Conservation (phyloP, 768 basidiomycete genomes). For the Phanerochaete carnosa region DNA sequence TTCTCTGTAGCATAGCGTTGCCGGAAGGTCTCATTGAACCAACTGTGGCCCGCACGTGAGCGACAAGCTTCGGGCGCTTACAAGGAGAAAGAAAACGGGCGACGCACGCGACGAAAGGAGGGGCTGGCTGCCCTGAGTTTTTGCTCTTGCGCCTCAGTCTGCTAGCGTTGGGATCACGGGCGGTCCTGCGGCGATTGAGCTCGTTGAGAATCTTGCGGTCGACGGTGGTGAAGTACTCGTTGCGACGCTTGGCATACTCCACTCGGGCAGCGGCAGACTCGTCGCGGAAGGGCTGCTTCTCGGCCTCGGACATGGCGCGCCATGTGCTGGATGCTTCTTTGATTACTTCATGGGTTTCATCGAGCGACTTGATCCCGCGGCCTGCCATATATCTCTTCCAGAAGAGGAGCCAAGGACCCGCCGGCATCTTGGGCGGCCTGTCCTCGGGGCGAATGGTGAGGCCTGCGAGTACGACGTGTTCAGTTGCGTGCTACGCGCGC, state of each 20-base stretch:
- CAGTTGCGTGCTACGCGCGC: not conserved
- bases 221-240: not conserved
- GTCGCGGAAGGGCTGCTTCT: not conserved
- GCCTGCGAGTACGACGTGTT: not conserved
- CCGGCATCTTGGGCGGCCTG: slow-evolving; percentile 1
- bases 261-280: not conserved
- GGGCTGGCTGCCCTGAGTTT: not conserved
- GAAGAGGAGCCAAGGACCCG: not conserved
- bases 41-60: not conserved
- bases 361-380: not conserved
- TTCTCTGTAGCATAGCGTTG: not conserved
- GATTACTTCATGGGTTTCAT: not conserved
- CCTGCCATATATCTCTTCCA: not conserved
- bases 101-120: not conserved
- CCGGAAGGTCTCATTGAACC: not conserved
- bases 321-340: not conserved
- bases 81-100: not conserved
- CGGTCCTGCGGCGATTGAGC: not conserved
- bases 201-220: not conserved
- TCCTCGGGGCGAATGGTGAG: not conserved
- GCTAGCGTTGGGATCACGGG: not conserved
- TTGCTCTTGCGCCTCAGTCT: not conserved
- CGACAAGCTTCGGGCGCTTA: not conserved
- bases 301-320: not conserved
- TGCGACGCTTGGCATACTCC: not conserved